phyloP scores from a whole-genome alignment of 352 stramenopile genomes.

The Phytophthora pini region DNA sequence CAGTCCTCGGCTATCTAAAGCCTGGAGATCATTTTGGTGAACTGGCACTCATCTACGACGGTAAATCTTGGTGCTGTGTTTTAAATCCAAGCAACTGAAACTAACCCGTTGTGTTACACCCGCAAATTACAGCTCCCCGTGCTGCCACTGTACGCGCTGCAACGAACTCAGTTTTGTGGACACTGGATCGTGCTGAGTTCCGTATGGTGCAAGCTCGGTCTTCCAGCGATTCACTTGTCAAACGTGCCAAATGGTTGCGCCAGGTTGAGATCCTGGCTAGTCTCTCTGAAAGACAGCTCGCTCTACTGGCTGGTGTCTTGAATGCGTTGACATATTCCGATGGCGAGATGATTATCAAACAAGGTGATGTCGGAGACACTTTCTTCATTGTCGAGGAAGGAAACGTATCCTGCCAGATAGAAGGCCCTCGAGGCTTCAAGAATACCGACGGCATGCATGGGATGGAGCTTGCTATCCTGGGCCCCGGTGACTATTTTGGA shows the following conservation, averaged over 20 bases:
- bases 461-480: conserved; percentile 60
- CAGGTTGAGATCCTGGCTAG: conserved; percentile 78
- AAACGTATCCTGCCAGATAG: conserved; percentile 64
- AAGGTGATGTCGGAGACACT: conserved; percentile 81
- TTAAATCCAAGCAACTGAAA: not conserved
- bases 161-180: conserved; percentile 89
- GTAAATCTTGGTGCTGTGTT: conserved; percentile 26
- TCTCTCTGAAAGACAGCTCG: conserved; percentile 70
- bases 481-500: conserved; percentile 90
- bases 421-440: conserved; percentile 45
- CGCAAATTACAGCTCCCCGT: conserved; percentile 65
- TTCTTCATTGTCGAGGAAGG: conserved; percentile 88
- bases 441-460: conserved; percentile 9
- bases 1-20: conserved; percentile 59
- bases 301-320: conserved; percentile 67
- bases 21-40: conserved; percentile 89
- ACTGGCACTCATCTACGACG: conserved; percentile 90
- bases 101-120: conserved; percentile 7
- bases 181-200: conserved; percentile 91
- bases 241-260: conserved; percentile 72
- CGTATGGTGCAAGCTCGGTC: conserved; percentile 76
- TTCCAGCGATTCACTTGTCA: conserved; percentile 80
- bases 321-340: conserved; percentile 72
- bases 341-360: conserved; percentile 79
- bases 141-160: conserved; percentile 92